These are phyloP conservation scores for Cystobasidium pallidum DNA, from an alignment of 1,284 basidiomycete genomes.

Conservation along the genomic window DNA sequence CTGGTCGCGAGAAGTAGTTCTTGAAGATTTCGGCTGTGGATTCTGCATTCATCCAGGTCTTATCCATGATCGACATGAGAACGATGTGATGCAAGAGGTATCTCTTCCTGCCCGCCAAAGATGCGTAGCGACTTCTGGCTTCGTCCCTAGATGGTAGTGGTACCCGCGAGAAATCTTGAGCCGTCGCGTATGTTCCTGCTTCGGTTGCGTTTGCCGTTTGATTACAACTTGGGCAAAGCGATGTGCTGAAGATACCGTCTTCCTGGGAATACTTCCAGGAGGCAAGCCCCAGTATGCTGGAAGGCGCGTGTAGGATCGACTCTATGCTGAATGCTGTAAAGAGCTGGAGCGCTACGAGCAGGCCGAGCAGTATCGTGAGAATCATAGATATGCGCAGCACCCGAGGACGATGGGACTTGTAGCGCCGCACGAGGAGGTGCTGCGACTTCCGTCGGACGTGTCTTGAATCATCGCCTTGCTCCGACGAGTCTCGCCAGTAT, in stretches of 20 bases:
- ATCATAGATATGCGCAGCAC: background rate
- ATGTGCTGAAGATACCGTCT: background rate
- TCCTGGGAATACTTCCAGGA: background rate
- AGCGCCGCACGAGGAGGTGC: conserved; percentile 15
- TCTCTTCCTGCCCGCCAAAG: background rate
- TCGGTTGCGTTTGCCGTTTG: background rate
- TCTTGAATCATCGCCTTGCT: conserved; percentile 14
- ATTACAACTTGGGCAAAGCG: conserved; percentile 27
- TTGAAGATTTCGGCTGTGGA: conserved; percentile 2
- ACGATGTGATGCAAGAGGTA: conserved; percentile 36
- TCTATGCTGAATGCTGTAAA: conserved; percentile 12
- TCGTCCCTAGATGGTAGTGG: conserved; percentile 2
- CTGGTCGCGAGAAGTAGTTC: conserved; percentile 25
- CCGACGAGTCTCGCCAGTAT: conserved; percentile 21
- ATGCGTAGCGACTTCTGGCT: background rate
- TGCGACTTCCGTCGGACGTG: conserved; percentile 27
- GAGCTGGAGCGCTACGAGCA: conserved; percentile 23
- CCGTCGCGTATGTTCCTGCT: conserved; percentile 28
- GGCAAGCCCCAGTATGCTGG: background rate
- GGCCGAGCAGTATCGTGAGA: conserved; percentile 1
- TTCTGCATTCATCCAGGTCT: conserved; percentile 10
- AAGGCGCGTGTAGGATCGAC: conserved; percentile 1
- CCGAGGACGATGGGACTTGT: background rate
- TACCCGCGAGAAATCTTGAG: conserved; percentile 4
- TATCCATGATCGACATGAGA: conserved; percentile 4